Evolutionary conservation across 345 rosid genomes (phyloP).

Genomic region (Lepidium africanum): DNA sequence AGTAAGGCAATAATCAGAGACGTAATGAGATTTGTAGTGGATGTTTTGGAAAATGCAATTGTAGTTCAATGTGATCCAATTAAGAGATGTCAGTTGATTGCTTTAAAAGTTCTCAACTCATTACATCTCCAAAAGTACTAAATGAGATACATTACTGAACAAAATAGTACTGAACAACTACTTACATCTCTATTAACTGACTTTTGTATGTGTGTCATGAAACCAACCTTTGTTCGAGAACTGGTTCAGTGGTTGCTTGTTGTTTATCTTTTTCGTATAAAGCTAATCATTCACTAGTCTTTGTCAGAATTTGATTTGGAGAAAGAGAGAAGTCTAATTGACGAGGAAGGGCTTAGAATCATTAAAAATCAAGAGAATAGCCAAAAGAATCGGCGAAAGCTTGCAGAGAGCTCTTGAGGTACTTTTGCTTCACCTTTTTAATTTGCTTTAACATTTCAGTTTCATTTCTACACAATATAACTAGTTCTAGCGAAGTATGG

Average conservation of each 20-base stretch:
- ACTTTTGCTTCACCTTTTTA: constrained; percentile 2
- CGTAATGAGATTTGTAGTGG: background rate
- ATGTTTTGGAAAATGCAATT: background rate
- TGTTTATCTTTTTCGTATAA: background rate
- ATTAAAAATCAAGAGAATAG: constrained; percentile 98
- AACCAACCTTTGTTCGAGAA: background rate
- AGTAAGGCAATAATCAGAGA: constrained; percentile 5
- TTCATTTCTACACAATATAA: too few species aligned
- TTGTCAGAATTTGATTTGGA: constrained; percentile 79
- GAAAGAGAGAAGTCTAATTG: constrained; percentile 78
- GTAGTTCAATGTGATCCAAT: constrained; percentile 16
- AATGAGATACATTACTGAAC: too few species aligned
- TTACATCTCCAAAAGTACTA: too few species aligned
- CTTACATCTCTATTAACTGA: too few species aligned
- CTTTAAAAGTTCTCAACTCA: background rate
- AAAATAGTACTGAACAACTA: too few species aligned
- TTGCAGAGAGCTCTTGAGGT: constrained; percentile 99
- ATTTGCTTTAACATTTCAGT: background rate
- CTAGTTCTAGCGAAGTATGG: background rate
- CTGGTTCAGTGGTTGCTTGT: background rate
- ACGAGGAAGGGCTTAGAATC: constrained; percentile 89
- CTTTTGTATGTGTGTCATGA: background rate
- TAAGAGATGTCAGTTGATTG: background rate
- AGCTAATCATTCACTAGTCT: background rate
- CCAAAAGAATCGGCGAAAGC: constrained; percentile 87